A percentile compares a stretch with the other conserved stretches of the same genome.
Conservation (phyloP, 2,329 filamentous ascomycete species). For the Diaporthe longicolla region DNA sequence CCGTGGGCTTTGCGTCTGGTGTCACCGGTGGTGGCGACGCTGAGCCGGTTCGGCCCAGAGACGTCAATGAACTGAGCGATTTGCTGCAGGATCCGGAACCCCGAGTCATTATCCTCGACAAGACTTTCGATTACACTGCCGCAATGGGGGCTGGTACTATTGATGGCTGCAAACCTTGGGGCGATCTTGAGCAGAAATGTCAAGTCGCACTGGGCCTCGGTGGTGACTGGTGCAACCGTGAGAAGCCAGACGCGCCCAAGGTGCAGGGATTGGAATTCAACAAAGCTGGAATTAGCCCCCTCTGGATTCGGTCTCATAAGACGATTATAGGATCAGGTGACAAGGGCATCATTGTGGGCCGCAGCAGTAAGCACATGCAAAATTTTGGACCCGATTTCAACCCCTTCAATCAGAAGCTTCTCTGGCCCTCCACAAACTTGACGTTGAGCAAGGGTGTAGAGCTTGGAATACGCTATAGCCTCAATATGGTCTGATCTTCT, state of each 20-base stretch:
- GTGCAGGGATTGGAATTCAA: slow-evolving; percentile 59
- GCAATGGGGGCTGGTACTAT: slow-evolving; percentile 66
- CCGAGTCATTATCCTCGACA: slow-evolving; percentile 71
- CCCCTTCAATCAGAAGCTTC: too few relatives aligned
- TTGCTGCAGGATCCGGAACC: slow-evolving; percentile 69
- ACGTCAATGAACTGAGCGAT: slow-evolving; percentile 1
- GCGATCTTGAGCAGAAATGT: slow-evolving; percentile 62
- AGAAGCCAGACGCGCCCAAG: slow-evolving; percentile 64
- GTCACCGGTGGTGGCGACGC: slow-evolving; percentile 8
- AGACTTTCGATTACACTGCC: slow-evolving; percentile 68
- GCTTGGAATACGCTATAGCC: too few relatives aligned
- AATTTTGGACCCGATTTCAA: too few relatives aligned
- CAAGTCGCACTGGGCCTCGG: slow-evolving; percentile 69
- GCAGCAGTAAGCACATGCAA: slow-evolving; percentile 46
- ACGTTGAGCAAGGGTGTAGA: too few relatives aligned
- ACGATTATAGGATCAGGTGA: slow-evolving; percentile 66
- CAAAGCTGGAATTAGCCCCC: slow-evolving; percentile 64
- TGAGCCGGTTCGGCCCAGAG: slow-evolving; percentile 12
- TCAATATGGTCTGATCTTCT: too few relatives aligned
- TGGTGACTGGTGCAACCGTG: slow-evolving; percentile 72
- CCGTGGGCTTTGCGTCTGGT: slow-evolving; percentile 5
- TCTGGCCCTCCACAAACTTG: too few relatives aligned
- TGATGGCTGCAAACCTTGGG: slow-evolving; percentile 71
- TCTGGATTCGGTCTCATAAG: slow-evolving; percentile 71
- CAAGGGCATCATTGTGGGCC: slow-evolving; percentile 67